Base-by-base conservation (phyloP, 129 eudicot genomes). In the Flaveria sonorensis region DNA sequence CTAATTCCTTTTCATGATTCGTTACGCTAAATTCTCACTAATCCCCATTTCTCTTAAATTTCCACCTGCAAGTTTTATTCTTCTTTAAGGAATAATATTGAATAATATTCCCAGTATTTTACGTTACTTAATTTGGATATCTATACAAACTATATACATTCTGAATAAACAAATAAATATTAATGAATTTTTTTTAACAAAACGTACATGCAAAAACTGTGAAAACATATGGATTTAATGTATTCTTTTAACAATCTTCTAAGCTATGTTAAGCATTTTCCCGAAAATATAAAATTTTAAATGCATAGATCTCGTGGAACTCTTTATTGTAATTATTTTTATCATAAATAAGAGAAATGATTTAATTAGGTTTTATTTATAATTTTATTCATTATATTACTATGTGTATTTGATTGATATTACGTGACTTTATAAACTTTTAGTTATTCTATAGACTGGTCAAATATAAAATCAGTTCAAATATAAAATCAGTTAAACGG, bases 1-100 rank as follows among this genome's bases (percentile, higher is more conserved):
- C 81, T 59, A 32, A 59, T 53, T 72, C 84, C 77, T 77, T 79
- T 86, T 84, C 84, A 82, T 78, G 91, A 85, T 86, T 90, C 96
- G 93, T 90, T 88, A 90, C 91, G 93, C 85, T 88, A 88, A 90
- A 88, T 88, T 83, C 75, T 82, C 91, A 74, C 92, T 60, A 80
- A 75, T 84, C 85, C 88, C 90, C 56, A 86, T 89, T 79, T 60
- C 69, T 36, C 74, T 77, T 67, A 21, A 53, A 66, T 65, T 66
- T 68, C 71, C 75, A 73, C 84, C 80, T 19, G 50, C 72, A 36
- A 46, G 1, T 51, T 78, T 72, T 19, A 62, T 72, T 72, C 59
- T 72, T 62, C 52, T 72, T 72, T 72, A 72, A 79, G 83, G 77
- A 63, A 79, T 79, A 42, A 10, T 5, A 73, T 68, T 76, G 18